A percentile compares a stretch with the other conserved stretches of the same genome.
These are phyloP conservation scores for Calonectria hawksworthii DNA, from an alignment of 2,329 filamentous ascomycete species.

Conservation along the genomic window DNA sequence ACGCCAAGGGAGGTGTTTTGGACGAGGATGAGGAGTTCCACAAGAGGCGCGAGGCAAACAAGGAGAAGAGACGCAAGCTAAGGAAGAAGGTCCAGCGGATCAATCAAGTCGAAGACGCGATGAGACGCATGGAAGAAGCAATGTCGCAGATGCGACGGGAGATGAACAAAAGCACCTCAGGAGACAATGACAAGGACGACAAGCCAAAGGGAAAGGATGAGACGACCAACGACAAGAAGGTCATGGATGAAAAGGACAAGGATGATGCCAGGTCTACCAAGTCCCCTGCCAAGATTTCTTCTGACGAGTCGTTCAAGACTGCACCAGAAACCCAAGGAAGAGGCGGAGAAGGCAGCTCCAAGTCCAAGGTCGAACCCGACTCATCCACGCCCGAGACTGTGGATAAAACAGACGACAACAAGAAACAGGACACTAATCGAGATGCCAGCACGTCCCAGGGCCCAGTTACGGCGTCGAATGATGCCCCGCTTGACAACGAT, in stretches of 20 bases:
- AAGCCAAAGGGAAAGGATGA: conserved; percentile 30
- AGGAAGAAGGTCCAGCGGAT: conserved; percentile 40
- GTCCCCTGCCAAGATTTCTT: conserved; percentile 34
- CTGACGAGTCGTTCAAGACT: conserved; percentile 40
- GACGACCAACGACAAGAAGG: conserved; percentile 24
- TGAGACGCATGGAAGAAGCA: conserved; percentile 43
- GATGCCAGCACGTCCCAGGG: background rate
- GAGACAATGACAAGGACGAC: conserved; percentile 29
- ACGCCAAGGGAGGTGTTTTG: conserved; percentile 68
- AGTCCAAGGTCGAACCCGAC: conserved; percentile 13
- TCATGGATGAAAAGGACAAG: conserved; percentile 18
- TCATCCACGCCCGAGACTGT: conserved; percentile 17
- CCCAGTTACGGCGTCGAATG: conserved; percentile 13
- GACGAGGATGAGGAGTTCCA: conserved; percentile 60
- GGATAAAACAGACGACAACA: conserved; percentile 29
- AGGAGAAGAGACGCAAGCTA: conserved; percentile 42
- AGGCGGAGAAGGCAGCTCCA: conserved; percentile 6
- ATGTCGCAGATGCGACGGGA: conserved; percentile 45
- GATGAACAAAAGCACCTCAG: conserved; percentile 22
- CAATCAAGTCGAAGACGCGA: conserved; percentile 42
- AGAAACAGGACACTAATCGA: background rate
- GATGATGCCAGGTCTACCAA: conserved; percentile 26
- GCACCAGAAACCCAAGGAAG: conserved; percentile 26
- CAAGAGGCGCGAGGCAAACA: conserved; percentile 43
- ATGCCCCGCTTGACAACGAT: conserved; percentile 20